Evolutionary conservation across 2,329 filamentous ascomycete species (phyloP).

Genomic region (Alternaria novae-zelandiae): DNA sequence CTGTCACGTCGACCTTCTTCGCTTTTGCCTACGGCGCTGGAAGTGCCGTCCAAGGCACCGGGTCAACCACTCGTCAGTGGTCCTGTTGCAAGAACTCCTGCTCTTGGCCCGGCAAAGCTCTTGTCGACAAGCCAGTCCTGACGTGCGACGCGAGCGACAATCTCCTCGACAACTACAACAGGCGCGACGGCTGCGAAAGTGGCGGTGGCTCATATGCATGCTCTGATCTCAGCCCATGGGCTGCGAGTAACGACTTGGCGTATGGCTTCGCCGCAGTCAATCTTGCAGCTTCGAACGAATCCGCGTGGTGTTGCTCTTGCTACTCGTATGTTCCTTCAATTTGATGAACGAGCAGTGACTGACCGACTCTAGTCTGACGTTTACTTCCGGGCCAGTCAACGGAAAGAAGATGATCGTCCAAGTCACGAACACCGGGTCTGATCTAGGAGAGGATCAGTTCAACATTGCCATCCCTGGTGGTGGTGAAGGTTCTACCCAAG

Average conservation of each 20-base stretch:
- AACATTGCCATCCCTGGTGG: constrained; percentile 46
- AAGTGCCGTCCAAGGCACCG: constrained; percentile 23
- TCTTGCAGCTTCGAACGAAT: constrained; percentile 61
- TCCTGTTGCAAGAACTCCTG: constrained; percentile 55
- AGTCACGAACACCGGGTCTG: constrained; percentile 64
- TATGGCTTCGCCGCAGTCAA: constrained; percentile 70
- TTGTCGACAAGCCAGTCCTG: constrained; percentile 56
- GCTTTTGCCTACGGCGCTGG: neutral
- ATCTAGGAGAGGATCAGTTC: constrained; percentile 45
- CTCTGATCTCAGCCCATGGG: constrained; percentile 65
- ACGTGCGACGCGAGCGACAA: constrained; percentile 61
- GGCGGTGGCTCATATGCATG: constrained; percentile 61
- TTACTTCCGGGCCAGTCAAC: constrained; percentile 60
- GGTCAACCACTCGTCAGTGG: constrained; percentile 28
- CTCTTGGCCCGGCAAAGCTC: constrained; percentile 62
- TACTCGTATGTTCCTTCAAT: constrained; percentile 53
- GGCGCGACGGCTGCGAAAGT: constrained; percentile 57
- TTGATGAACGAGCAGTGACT: constrained; percentile 3
- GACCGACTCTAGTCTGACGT: constrained; percentile 53
- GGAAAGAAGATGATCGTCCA: constrained; percentile 71
- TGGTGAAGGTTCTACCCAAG: constrained; percentile 40
- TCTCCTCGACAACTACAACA: constrained; percentile 54
- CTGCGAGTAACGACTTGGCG: constrained; percentile 59
- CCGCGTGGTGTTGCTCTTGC: constrained; percentile 69
- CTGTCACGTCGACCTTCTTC: neutral